phyloP scores from a whole-genome alignment of 352 stramenopile genomes.

The Phytophthora capsici region DNA sequence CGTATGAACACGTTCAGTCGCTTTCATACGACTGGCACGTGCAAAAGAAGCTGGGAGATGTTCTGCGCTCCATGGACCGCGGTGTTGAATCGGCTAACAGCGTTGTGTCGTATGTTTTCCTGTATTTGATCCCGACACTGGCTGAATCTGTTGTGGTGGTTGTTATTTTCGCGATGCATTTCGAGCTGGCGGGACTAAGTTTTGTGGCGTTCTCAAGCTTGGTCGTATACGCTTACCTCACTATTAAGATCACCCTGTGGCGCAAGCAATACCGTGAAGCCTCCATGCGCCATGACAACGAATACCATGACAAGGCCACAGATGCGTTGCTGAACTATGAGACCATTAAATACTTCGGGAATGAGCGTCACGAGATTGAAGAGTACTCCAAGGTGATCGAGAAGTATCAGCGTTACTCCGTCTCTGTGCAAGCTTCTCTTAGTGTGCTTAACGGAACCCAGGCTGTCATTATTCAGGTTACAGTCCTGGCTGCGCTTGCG shows the following conservation, averaged over 20 bases:
- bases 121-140: conserved; percentile 96
- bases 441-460: conserved; percentile 96
- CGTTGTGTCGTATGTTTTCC: conserved; percentile 97
- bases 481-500: conserved; percentile 65
- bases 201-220: conserved; percentile 96
- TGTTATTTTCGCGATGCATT: conserved; percentile 93
- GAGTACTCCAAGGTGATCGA: conserved; percentile 92
- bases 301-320: conserved; percentile 97
- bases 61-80: conserved; percentile 94
- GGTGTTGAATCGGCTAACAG: conserved; percentile 93
- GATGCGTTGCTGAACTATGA: conserved; percentile 98
- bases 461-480: conserved; percentile 83
- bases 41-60: conserved; percentile 97
- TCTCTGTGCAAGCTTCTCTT: conserved; percentile 94
- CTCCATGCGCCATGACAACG: conserved; percentile 95
- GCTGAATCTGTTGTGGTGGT: conserved; percentile 96
- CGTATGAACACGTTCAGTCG: conserved; percentile 96
- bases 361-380: conserved; percentile 93
- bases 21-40: conserved; percentile 98
- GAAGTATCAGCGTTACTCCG: conserved; percentile 93
- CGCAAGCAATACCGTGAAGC: conserved; percentile 97
- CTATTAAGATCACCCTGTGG: conserved; percentile 97
- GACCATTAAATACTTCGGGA: conserved; percentile 98
- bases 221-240: conserved; percentile 95
- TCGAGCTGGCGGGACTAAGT: conserved; percentile 91